These are phyloP conservation scores for Hyphopichia wangnamkhiaoensis DNA, from an alignment of 1,139 yeast genomes.

Conservation along the genomic window DNA sequence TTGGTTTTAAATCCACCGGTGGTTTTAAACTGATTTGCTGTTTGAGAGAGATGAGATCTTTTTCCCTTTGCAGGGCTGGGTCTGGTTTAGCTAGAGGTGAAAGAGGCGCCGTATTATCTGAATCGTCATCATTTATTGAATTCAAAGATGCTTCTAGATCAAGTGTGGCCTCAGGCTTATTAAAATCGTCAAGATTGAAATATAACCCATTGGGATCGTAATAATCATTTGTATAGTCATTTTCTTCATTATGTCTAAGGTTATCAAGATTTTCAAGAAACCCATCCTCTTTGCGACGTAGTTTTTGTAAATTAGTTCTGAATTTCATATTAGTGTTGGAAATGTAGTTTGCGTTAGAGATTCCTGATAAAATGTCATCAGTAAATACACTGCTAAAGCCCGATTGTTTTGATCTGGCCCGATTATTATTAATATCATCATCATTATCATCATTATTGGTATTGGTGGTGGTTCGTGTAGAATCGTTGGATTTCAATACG, in stretches of 20 bases:
- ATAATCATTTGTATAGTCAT: constrained; percentile 12
- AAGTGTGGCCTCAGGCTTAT: constrained; percentile 3
- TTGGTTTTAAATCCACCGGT: constrained; percentile 1
- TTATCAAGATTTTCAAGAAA: constrained; percentile 32
- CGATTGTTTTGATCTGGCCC: background rate
- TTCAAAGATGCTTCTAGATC: constrained; percentile 4
- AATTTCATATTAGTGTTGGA: constrained; percentile 2
- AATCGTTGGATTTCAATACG: constrained; percentile 23
- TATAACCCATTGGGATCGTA: constrained; percentile 14
- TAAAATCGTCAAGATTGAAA: constrained; percentile 12
- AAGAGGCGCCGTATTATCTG: background rate
- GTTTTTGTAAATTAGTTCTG: constrained; percentile 5
- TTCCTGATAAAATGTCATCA: background rate
- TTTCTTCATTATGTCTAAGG: constrained; percentile 34
- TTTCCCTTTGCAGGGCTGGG: background rate
- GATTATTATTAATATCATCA: background rate
- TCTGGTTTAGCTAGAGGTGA: background rate
- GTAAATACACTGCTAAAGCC: background rate
- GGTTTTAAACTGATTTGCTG: constrained; percentile 2
- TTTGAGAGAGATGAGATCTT: background rate
- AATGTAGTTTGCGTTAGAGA: background rate
- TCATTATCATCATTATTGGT: constrained; percentile 11
- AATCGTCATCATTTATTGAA: constrained; percentile 3
- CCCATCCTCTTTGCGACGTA: constrained; percentile 10
- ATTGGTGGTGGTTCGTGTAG: constrained; percentile 17